Conservation (phyloP, 768 basidiomycete species). For the Tubosaeta brunneosetosa region DNA sequence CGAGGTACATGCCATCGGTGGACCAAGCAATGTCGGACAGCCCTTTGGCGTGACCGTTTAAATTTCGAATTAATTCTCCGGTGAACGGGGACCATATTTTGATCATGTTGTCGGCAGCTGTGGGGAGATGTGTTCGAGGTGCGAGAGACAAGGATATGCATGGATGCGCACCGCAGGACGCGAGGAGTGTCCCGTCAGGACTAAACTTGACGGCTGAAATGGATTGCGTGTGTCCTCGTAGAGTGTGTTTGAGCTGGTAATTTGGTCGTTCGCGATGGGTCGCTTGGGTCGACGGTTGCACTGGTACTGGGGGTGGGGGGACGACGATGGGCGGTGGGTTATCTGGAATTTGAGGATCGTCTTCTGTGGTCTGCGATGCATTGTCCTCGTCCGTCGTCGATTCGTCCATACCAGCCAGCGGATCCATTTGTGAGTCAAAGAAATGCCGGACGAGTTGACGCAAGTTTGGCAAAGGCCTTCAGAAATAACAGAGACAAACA, state of each 20-base stretch:
- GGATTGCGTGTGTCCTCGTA: constrained; percentile 74
- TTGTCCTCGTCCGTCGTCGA: constrained; percentile 55
- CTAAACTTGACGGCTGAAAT: constrained; percentile 92
- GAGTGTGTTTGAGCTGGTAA: constrained; percentile 62
- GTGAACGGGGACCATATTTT: constrained; percentile 84
- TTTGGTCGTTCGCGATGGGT: constrained; percentile 47
- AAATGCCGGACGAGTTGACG: constrained; percentile 15
- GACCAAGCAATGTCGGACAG: constrained; percentile 91
- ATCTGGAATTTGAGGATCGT: constrained; percentile 74
- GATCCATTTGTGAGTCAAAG: constrained; percentile 11
- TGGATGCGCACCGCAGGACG: constrained; percentile 71
- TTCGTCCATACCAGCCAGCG: constrained; percentile 33
- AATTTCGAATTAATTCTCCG: constrained; percentile 68
- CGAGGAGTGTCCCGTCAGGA: constrained; percentile 77
- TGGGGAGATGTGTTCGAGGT: neutral
- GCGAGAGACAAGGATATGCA: neutral
- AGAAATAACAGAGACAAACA: constrained; percentile 24
- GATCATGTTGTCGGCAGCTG: constrained; percentile 72
- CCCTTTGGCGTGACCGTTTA: constrained; percentile 74
- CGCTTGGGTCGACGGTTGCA: constrained; percentile 30
- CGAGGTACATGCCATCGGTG: constrained; percentile 72
- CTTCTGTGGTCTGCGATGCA: constrained; percentile 81
- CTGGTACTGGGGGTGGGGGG: constrained; percentile 32
- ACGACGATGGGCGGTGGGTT: constrained; percentile 41
- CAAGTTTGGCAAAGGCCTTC: constrained; percentile 22